Base-by-base conservation (phyloP, 140 eudicot species). In the Flaveria floridana region DNA sequence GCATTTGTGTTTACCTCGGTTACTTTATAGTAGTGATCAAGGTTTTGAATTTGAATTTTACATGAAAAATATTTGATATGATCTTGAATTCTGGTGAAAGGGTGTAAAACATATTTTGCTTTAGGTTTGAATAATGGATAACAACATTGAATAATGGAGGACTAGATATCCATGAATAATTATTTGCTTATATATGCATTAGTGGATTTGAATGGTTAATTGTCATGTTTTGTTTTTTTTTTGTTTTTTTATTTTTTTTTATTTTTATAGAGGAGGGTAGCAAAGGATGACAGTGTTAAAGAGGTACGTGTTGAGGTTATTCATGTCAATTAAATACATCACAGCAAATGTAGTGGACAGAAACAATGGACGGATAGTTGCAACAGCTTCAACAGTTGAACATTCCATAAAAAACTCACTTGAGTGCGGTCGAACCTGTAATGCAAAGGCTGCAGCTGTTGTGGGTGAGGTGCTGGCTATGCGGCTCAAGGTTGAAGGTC, bases 401-500 rank as follows among this genome's bases (percentile, higher is more conserved):
- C 91, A 90, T 65, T 77, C 91, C 7, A 83, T 90, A 14, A 90
- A 90, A 41, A 84, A 51, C 62, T 68, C 94, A 2, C 73, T 90
- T 1, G 96, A 90, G 62, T 90, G 95, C 78, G 91, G 96, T 46
- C 84, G 95, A 57, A 50, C 88, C n/a, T 82, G 91, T 71, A 90
- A 87, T 72, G 95, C 96, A 0, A 90, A 86, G 78, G 96, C 96
- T 37, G 96, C 89, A n/a, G 79, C 91, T 8, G 70, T 86, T 44
- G 89, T 90, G 14, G 91, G 96, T 7, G 96, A 90, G 78, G 96
- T 87, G 63, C 67, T 90, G 83, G 96, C 95, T 4, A 85, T 86
- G 96, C 75, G 95, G 47, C 86, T 90, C 46, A 90, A 80, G 75
- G 96, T 90, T n/a, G 95, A 84, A 62, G 95, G 95, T 61, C 93